Evolutionary conservation across 306 rosid genomes (phyloP), one percentile per base, ranked within the genome.

Genomic region (Dicorynia guianensis): DNA sequence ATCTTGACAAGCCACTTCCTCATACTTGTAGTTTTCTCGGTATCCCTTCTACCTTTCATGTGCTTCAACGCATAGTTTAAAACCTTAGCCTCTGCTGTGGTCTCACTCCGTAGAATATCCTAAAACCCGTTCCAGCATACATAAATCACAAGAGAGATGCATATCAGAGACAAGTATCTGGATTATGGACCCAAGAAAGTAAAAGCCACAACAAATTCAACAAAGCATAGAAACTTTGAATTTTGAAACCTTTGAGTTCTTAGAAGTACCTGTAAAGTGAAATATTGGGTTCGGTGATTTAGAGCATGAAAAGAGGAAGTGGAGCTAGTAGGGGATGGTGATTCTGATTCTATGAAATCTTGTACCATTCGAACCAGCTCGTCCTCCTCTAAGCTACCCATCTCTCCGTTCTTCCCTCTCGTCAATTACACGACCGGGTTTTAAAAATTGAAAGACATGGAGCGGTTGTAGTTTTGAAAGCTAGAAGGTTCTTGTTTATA

Each of bases 371-470:
- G 72, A 49, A 74, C 82, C 14, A 91, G 81, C 6, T 58, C 83
- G 4, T 89, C 92, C 73, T 91, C 97, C 36, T 87, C 97, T 48
- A 85, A 47, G 79, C 92, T 89, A 17, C 71, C 89, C 97, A 91
- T 89, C 14, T 65, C 43, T 72, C 30, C 30, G 30, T 25, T 25
- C 30, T 25, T 25, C 30, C 30, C 30, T 25, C 30, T 25, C 1
- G 30, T 25, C 30, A 25, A 25, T 25, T 2, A 25, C 30, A 25
- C 30, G 2, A 25, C 30, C 30, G 30, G 30, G 30, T 25, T 25
- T 25, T 25, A 25, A 25, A 25, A 25, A 25, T 25, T 1, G 30
- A 25, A 25, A 25, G 30, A 25, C 30, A 25, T 25, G 69, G 56
- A 18, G 42, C 52, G 2, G 39, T 40, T 40, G 50, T 7, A 62